Evolutionary conservation across 2,329 filamentous ascomycete species (phyloP), one percentile per base, ranked within the genome.

Genomic region (Calonectria multiphialidica): DNA sequence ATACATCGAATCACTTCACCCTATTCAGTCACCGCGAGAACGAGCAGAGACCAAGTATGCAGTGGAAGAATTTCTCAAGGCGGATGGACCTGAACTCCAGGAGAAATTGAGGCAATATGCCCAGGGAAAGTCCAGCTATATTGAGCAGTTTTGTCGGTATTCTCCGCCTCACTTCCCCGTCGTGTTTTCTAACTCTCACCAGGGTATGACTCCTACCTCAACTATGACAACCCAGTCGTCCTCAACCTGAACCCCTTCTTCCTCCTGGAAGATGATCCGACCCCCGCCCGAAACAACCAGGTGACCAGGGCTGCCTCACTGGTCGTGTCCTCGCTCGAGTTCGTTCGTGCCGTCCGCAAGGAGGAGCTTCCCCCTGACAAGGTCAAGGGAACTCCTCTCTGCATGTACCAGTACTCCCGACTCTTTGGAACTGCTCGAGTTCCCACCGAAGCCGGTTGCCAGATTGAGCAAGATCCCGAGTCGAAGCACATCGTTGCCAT

Each of bases 141-240:
- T 99, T 79, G 97, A 98, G 82, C 97, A 99, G 80, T 99, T 99
- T 79, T 99, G 96, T 98, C 90, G 16, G 72, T 62, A 30, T 15
- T 5, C 21, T 18, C 9, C 42, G 5, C 21, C 47, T 68, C 13
- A 16, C 44, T 61, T 23, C 21, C 42, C n/a, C 55, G 10, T n/a
- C 13, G 33, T 5, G 33, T 5, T 5, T 21, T 59, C 61, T 77
- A 65, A 80, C 72, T 53, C 5, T 49, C 50, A 4, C 7, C 73
- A 98, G 96, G 96, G 97, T 98, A 98, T 82, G 97, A 99, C 83
- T 98, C 97, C 35, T 99, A 98, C 81, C 89, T 99, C 74, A 98
- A 98, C 85, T 99, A 93, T 81, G 97, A 98, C 82, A 98, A 98
- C 80, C 96, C 97, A 0, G 97, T 99, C 47, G 97, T 99, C 47